Base-by-base conservation (phyloP, 75 land plant genomes). In the Chamaecyparis obtusa region DNA sequence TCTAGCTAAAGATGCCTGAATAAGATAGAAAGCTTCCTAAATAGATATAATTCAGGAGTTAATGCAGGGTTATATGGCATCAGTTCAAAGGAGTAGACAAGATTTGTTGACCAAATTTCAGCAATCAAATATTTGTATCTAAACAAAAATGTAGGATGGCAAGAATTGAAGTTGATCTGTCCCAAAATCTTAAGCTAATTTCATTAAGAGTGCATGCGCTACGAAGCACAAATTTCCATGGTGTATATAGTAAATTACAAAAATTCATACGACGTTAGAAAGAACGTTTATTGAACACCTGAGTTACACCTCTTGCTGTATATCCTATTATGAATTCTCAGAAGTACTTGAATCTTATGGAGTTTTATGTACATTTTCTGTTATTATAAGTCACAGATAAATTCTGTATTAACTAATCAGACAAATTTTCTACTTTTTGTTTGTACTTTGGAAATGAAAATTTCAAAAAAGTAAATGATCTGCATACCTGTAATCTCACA, bases 401-500 rank as follows among this genome's bases (percentile, higher is more conserved):
- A 72, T 24, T 72, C 74, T 69, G 9, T 9, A 72, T 72, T 72
- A 30, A 72, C 76, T 32, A 72, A 10, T 72, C 76, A 72, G 36
- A 24, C 27, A 35, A 79, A 11, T 54, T 60, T 56, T 49, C 36
- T 36, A 24, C 24, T 35, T 51, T 27, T 9, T 24, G n/a, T 54
- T 56, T 36, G n/a, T 10, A 85, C 19, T 32, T 37, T 49, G 41
- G 35, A 19, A 32, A 41, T 41, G 16, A 60, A 39, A n/a, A 36
- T 10, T 69, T 24, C 32, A n/a, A n/a, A 69, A 72, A 56, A n/a
- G 55, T 54, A 83, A 56, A 56, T 17, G 43, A 27, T 56, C 74
- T 51, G 57, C 76, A 46, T 86, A 94, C 95, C 95, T 94, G 95
- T 64, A 93, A 72, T 88, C 78, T 91, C 44, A 93, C 95, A 64